Percentiles rank a stretch among this genome's conserved stretches.
Conservation (phyloP, 1,284 basidiomycete species). For the Sanguinoderma infundibulare region DNA sequence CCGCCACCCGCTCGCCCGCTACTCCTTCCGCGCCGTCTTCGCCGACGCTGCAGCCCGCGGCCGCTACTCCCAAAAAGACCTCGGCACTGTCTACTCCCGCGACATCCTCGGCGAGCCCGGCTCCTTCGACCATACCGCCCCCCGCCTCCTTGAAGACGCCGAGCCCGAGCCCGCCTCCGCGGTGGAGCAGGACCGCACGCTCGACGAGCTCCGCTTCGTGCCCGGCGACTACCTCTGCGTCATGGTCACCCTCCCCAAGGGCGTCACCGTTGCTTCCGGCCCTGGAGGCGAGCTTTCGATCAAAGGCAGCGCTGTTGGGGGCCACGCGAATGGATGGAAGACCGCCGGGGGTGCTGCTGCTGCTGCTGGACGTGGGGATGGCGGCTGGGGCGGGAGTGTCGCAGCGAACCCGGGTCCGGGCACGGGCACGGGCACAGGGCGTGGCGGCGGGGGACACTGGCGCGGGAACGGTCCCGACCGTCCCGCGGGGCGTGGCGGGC, state of each 20-base stretch:
- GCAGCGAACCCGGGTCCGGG: conserved; percentile 34
- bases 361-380: conserved; percentile 43
- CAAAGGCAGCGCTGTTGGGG: conserved; percentile 50
- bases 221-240: conserved; percentile 79
- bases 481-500: conserved; percentile 43
- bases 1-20: conserved; percentile 77
- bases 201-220: conserved; percentile 77
- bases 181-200: conserved; percentile 58
- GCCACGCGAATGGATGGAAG: conserved; percentile 43
- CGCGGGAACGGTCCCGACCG: conserved; percentile 57
- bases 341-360: conserved; percentile 19
- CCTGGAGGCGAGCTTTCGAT: conserved; percentile 42
- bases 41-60: conserved; percentile 74
- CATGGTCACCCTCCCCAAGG: conserved; percentile 72
- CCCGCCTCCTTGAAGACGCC: conserved; percentile 59
- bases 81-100: conserved; percentile 78
- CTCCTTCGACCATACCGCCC: conserved; percentile 54
- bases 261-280: conserved; percentile 52
- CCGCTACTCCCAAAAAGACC: conserved; percentile 71
- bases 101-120: conserved; percentile 82
- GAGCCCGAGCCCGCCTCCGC: conserved; percentile 40
- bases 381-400: conserved; percentile 50
- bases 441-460: conserved; percentile 67
- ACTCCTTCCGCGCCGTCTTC: conserved; percentile 77
- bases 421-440: conserved; percentile 31